These are phyloP conservation scores for Yamadazyma nakazawae DNA, from an alignment of 805 yeast species.

Conservation along the genomic window DNA sequence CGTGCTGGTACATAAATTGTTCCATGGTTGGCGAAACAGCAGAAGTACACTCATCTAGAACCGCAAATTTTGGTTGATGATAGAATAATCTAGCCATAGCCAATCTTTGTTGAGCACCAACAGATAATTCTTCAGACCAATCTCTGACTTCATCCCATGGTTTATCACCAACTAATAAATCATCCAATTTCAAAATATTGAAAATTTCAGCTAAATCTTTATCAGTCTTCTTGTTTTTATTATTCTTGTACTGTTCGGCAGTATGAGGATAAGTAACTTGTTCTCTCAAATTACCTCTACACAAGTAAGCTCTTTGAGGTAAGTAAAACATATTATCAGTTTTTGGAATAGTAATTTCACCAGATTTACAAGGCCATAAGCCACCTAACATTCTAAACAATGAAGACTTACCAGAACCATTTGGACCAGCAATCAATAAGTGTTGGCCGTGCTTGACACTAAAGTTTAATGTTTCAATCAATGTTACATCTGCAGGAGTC, in stretches of 20 bases:
- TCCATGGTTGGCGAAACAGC: conserved; percentile 91
- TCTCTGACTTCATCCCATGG: conserved; percentile 67
- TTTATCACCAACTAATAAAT: conserved; percentile 40
- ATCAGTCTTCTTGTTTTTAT: conserved; percentile 38
- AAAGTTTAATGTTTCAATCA: conserved; percentile 65
- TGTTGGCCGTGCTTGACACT: conserved; percentile 79
- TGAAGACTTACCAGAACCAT: conserved; percentile 95
- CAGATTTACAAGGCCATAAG: conserved; percentile 76
- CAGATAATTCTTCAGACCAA: conserved; percentile 86
- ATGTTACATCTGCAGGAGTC: conserved; percentile 78
- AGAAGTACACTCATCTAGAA: conserved; percentile 92
- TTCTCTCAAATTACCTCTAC: conserved; percentile 76
- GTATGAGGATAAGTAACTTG: conserved; percentile 88
- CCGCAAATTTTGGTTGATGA: conserved; percentile 90
- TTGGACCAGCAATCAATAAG: conserved; percentile 88
- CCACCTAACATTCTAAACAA: conserved; percentile 89
- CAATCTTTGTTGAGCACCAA: conserved; percentile 89
- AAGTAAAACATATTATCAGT: conserved; percentile 73
- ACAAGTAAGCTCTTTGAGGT: conserved; percentile 89
- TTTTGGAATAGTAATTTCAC: conserved; percentile 60
- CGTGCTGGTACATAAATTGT: conserved; percentile 80
- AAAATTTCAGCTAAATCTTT: conserved; percentile 52
- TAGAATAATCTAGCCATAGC: conserved; percentile 92
- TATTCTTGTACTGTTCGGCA: conserved; percentile 47
- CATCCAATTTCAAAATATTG: conserved; percentile 55